These are phyloP conservation scores for Xylariales sp. DNA, from an alignment of 2,329 filamentous ascomycete genomes.

Conservation along the genomic window DNA sequence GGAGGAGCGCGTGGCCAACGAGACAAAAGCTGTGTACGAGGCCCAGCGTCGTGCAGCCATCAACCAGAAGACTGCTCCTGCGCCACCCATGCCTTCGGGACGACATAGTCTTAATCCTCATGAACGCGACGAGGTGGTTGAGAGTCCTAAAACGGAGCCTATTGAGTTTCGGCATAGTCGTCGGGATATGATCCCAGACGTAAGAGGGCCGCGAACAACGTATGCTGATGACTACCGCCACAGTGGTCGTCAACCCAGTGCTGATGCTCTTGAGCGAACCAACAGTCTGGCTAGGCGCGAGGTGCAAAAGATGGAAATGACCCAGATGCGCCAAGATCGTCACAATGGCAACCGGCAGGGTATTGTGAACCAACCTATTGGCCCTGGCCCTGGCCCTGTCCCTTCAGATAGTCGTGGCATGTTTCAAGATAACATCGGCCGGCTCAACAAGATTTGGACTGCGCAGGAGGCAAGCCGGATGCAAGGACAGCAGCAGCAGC, in stretches of 20 bases:
- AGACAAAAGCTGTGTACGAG: constrained; percentile 45
- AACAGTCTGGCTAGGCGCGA: constrained; percentile 46
- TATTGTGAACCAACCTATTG: constrained; percentile 7
- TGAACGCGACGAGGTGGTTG: constrained; percentile 8
- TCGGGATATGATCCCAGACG: constrained; percentile 26
- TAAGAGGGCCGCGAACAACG: constrained; percentile 23
- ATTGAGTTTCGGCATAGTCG: constrained; percentile 38
- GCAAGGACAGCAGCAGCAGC: constrained; percentile 6
- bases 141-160: constrained; percentile 8
- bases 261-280: constrained; percentile 40
- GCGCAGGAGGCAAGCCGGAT: constrained; percentile 45
- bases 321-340: constrained; percentile 46
- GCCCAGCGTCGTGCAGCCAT: constrained; percentile 40
- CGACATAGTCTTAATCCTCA: constrained; percentile 14
- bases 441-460: constrained; percentile 52
- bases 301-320: constrained; percentile 46
- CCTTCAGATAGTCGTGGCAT: constrained; percentile 22
- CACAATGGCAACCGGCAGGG: constrained; percentile 39
- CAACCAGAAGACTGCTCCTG: constrained; percentile 15
- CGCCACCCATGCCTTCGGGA: constrained; percentile 9
- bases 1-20: constrained; percentile 44
- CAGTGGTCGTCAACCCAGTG: constrained; percentile 24
- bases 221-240: constrained; percentile 31
- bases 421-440: constrained; percentile 46
- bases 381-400: constrained; percentile 4